Evolutionary conservation across 257 asterid genomes (phyloP), one percentile per base, ranked within the genome.

Genomic region (Solanum stenotomum): DNA sequence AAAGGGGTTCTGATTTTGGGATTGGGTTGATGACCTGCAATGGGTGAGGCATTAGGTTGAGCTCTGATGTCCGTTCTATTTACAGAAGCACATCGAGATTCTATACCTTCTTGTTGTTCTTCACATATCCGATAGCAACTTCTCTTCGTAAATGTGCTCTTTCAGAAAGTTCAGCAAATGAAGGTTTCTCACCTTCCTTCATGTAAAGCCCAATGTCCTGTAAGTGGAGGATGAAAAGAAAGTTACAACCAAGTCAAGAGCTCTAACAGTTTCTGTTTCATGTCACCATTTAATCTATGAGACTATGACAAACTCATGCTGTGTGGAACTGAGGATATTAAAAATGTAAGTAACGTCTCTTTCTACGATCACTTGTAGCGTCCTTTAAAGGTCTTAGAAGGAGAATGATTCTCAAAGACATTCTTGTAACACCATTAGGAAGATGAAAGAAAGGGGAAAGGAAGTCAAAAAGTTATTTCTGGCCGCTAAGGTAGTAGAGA

Each of bases 71-170:
- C 29, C 8, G 29, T 27, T 20, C 12, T 63, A 11, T 23, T 31
- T 27, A 27, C 46, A 16, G 10, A 87, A 84, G 84, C 15, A 83
- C 68, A 52, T 68, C 56, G 10, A 68, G 46, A 46, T 78, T 86
- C 11, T 10, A 5, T 88, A 96, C 99, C 96, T 93, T 96, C 90
- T 90, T 97, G 89, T 94, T 94, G 88, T 92, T 92, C 89, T 93
- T 97, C 88, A 96, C 91, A 85, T 95, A 97, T 89, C 99, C 99
- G 49, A 97, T 96, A 67, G 98, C 99, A 87, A 94, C 96, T 97
- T 97, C 99, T 93, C 96, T 92, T 65, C 98, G 94, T 87, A 97
- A 92, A 90, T 92, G 52, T 10, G 99, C 99, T 93, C 99, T 91
- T 91, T 97, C 99, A 40, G 98, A 86, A 68, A 97, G 96, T 93